Evolutionary conservation across 441 rosid genomes (phyloP).

Genomic region (Adansonia grandidieri): DNA sequence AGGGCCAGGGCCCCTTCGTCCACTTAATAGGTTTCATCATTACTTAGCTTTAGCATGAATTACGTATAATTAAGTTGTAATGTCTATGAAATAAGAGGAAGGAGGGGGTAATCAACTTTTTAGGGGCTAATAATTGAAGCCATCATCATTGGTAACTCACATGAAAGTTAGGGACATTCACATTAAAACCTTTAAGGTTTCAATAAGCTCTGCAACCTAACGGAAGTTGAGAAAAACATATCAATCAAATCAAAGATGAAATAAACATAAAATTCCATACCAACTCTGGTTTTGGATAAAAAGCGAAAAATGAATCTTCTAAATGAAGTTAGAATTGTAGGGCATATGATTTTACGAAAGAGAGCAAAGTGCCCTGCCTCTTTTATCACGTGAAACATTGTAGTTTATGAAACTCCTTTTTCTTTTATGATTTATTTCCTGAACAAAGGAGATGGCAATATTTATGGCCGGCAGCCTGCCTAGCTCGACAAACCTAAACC

Average conservation of each 20-base stretch:
- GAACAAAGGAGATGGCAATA: too few relatives aligned
- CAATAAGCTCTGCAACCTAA: conserved; percentile 9
- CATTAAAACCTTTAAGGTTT: conserved; percentile 23
- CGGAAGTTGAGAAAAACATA: conserved; percentile 11
- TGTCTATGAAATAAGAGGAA: background rate
- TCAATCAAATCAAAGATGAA: conserved; percentile 27
- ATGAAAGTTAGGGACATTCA: conserved; percentile 22
- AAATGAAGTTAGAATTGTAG: conserved; percentile 1
- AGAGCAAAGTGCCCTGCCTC: background rate
- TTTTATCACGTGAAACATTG: conserved; percentile 8
- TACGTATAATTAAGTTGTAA: background rate
- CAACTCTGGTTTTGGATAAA: conserved; percentile 4
- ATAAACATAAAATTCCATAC: background rate
- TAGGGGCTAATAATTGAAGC: conserved; percentile 37
- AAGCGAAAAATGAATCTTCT: conserved; percentile 28
- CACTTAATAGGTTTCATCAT: conserved; percentile 35
- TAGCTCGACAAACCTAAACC: too few relatives aligned
- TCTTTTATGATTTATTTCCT: background rate
- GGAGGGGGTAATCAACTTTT: conserved; percentile 3
- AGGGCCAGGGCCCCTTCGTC: conserved; percentile 35
- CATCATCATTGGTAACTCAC: conserved; percentile 30
- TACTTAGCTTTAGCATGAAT: conserved; percentile 27
- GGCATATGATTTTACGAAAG: conserved; percentile 15
- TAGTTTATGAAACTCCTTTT: background rate
- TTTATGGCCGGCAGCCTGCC: too few relatives aligned